Percentiles rank a stretch among this genome's conserved stretches.
These are phyloP conservation scores for Thinopyrum elongatum DNA, from an alignment of 176 grass and related monocot genomes.

Conservation along the genomic window DNA sequence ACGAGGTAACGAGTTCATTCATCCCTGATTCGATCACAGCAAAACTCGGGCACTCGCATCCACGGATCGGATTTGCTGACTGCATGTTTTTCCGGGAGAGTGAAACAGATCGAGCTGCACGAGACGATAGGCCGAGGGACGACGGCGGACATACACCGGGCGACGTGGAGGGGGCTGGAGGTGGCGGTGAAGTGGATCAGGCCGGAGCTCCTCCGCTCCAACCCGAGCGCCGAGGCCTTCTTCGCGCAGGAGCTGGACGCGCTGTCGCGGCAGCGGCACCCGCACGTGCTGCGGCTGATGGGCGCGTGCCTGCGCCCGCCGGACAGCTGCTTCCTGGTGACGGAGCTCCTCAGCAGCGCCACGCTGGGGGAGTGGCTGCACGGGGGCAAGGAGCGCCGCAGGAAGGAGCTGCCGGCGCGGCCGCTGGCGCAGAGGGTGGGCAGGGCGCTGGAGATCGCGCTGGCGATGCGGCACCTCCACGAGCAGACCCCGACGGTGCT, in stretches of 20 bases:
- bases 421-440: conserved; percentile 41
- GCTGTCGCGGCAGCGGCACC: conserved; percentile 63
- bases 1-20: conserved; percentile 36
- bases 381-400: conserved; percentile 34
- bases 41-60: not conserved
- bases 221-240: conserved; percentile 35
- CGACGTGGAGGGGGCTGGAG: conserved; percentile 50
- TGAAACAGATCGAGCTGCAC: conserved; percentile 52
- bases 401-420: conserved; percentile 18
- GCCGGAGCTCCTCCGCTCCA: conserved; percentile 28
- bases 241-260: conserved; percentile 54
- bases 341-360: conserved; percentile 54
- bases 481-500: conserved; percentile 49
- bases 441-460: conserved; percentile 56
- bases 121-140: conserved; percentile 55
- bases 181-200: conserved; percentile 71
- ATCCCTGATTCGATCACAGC: not conserved
- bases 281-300: conserved; percentile 48
- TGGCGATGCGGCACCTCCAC: conserved; percentile 63
- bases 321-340: conserved; percentile 48
- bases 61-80: too few relatives aligned
- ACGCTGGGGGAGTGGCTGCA: conserved; percentile 58
- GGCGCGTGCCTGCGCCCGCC: conserved; percentile 50
- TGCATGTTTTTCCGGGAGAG: not conserved
- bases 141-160: conserved; percentile 47